Evolutionary conservation across 2,329 filamentous ascomycete species (phyloP), one percentile per base, ranked within the genome.

Genomic region (Mariannaea sp.): DNA sequence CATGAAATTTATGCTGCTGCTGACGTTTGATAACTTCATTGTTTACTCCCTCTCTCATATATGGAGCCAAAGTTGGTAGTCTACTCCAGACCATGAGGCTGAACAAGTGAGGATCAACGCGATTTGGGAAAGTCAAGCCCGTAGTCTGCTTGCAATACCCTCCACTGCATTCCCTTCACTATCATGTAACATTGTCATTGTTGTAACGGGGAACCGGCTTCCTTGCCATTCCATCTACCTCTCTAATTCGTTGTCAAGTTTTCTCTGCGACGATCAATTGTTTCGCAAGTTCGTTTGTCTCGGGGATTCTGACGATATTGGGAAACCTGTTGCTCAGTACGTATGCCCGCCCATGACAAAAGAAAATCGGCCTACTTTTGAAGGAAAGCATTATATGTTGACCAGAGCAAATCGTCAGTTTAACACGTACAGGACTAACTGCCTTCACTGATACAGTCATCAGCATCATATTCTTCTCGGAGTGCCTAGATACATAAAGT

Each of bases 401-500:
- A 24, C 8, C 22, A 8, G 5, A 24, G 22, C 5, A 24, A 24
- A 24, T 8, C 22, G 22, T 5, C 22, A 24, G 8, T 8, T 24
- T 24, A 8, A 24, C 8, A 8, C 8, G 8, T 24, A 24, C 26
- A 7, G 26, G 26, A 29, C 12, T n/a, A 32, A 6, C 10, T 32
- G 13, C 29, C 29, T 32, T 5, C 9, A 12, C 9, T n/a, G 20
- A 33, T 30, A n/a, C n/a, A n/a, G 29, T 24, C 30, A 47, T 27
- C 38, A 24, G 26, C 48, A 43, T 42, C 41, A 41, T 27, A 51
- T 55, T 43, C 41, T 40, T 38, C 49, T 46, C 35, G 53, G 48
- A 33, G 29, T 54, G 27, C 30, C 26, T 29, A 33, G 50, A 38
- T 39, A 48, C 14, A n/a, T n/a, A n/a, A n/a, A n/a, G 36, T 44